Conservation (phyloP, 306 rosid genomes). For the Medicago truncatula region MtrunA17r5.0-ANR NC_053042.1:40685001-40685500, state of each 20-base stretch:
- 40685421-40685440: not conserved
- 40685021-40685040: conserved; percentile 61
- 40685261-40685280: conserved; percentile 89
- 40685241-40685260: conserved; percentile 70
- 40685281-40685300: conserved; percentile 82
- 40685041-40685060: conserved; percentile 32
- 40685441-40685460: not conserved
- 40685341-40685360: not conserved
- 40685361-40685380: not conserved
- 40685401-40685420: conserved; percentile 7
- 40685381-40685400: not conserved
- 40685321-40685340: conserved; percentile 2
- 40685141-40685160: not conserved
- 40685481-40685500: too few species aligned
- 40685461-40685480: not conserved
- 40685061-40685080: conserved; percentile 16
- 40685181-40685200: conserved; percentile 92
- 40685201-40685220: conserved; percentile 91
- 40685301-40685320: not conserved
- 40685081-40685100: conserved; percentile 17
- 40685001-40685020: conserved; percentile 85
- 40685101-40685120: conserved; percentile 49
- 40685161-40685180: conserved; percentile 96
- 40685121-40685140: conserved; percentile 9
- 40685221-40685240: conserved; percentile 85